A percentile compares a stretch with the other conserved stretches of the same genome.
Conservation (phyloP, 441 rosid genomes). For the Omphalea diandra region DNA sequence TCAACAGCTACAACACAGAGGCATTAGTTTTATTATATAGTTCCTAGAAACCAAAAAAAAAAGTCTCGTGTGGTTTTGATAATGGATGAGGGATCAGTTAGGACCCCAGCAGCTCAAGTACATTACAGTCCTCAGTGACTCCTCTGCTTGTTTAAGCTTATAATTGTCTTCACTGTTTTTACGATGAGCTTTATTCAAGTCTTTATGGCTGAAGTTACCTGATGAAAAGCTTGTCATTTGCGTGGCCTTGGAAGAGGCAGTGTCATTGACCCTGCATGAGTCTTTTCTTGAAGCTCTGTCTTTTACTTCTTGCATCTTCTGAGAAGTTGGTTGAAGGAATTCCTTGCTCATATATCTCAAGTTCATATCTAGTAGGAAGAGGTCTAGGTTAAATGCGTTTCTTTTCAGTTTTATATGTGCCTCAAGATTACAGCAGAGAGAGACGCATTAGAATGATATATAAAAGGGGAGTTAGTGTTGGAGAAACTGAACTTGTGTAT, state of each 20-base stretch:
- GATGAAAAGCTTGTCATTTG: constrained; percentile 19
- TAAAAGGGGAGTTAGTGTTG: too few species aligned
- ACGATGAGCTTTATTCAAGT: background rate
- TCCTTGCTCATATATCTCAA: too few species aligned
- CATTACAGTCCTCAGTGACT: constrained; percentile 47
- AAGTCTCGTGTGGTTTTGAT: too few species aligned
- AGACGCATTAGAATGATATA: background rate
- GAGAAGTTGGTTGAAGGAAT: background rate
- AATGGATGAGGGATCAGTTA: constrained; percentile 19
- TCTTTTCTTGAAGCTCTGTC: constrained; percentile 22
- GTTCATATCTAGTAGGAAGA: too few species aligned
- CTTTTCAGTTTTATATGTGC: too few species aligned
- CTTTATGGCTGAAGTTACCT: constrained; percentile 16
- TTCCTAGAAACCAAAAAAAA: too few species aligned
- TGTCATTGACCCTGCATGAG: constrained; percentile 1
- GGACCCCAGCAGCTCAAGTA: constrained; percentile 48
- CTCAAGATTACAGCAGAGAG: background rate
- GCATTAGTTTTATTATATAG: background rate
- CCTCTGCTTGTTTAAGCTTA: constrained; percentile 37
- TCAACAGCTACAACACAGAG: background rate
- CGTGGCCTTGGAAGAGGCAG: constrained; percentile 25
- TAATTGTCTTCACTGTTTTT: constrained; percentile 7
- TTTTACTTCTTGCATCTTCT: constrained; percentile 21
- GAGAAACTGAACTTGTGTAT: background rate
- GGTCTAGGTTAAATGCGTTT: too few species aligned